These are phyloP conservation scores for Talaromyces borbonicus DNA, from an alignment of 495 filamentous ascomycete genomes.

Conservation along the genomic window DNA sequence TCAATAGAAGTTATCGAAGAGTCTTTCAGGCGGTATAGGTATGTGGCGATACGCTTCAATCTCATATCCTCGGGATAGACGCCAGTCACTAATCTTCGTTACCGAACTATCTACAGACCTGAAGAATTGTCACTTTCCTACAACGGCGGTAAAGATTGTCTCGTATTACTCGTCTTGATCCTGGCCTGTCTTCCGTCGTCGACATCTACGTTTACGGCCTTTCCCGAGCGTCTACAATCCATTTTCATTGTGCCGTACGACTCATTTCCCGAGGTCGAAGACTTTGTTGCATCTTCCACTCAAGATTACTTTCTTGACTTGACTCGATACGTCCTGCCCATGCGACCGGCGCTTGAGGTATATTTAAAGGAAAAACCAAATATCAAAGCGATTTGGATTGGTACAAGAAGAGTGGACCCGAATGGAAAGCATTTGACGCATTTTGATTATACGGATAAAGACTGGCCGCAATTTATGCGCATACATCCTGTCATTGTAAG, in stretches of 20 bases:
- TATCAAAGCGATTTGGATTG: conserved; percentile 83
- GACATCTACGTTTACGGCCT: conserved; percentile 1
- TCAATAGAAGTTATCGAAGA: conserved; percentile 5
- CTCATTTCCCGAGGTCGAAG: conserved; percentile 77
- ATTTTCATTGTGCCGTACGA: conserved; percentile 78
- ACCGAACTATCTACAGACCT: background rate
- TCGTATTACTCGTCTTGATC: conserved; percentile 84
- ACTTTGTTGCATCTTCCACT: conserved; percentile 61
- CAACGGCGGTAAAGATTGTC: conserved; percentile 97
- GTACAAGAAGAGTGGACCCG: conserved; percentile 85
- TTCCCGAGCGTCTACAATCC: conserved; percentile 42
- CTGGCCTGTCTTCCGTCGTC: conserved; percentile 49
- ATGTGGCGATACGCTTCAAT: background rate
- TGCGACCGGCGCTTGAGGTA: conserved; percentile 42
- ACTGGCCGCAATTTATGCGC: conserved; percentile 89
- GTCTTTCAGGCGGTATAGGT: conserved; percentile 2
- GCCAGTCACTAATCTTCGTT: too few relatives aligned
- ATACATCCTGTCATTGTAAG: conserved; percentile 94
- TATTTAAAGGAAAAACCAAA: conserved; percentile 54
- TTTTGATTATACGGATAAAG: conserved; percentile 79
- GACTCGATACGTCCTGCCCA: conserved; percentile 61
- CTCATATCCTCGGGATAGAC: too few relatives aligned
- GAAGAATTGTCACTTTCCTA: conserved; percentile 78
- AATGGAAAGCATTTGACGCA: conserved; percentile 67
- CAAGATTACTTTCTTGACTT: conserved; percentile 64